Base-by-base conservation (phyloP, 176 grass and related monocot genomes). In the Ampelocalamus luodianensis region DNA sequence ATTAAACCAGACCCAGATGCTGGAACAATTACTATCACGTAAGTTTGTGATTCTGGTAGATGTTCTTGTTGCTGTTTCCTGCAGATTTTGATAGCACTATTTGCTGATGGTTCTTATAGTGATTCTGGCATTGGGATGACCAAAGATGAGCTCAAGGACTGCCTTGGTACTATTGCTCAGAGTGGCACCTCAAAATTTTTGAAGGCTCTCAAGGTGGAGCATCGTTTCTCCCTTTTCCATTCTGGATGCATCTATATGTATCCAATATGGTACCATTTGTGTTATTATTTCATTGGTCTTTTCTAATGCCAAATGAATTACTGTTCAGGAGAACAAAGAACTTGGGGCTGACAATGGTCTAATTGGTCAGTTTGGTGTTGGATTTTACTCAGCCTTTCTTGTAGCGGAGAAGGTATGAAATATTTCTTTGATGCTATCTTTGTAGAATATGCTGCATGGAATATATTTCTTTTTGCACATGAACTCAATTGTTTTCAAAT, bases 101-200 rank as follows among this genome's bases (percentile, higher is more conserved):
- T 54, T 89, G 46, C 18, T 68, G n/a, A 54, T 74, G 55, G 5
- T 29, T 14, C 13, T 73, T 60, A 68, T 20, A 74, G 45, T 74
- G 71, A 98, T 76, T 93, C 80, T 89, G 91, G 96, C 44, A 87
- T 95, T 89, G 96, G 96, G 61, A 98, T 98, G 93, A 98, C 93
- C 34, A 98, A 98, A 80, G 91, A 95, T 53, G 96, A 98, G 18
- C 91, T 98, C 54, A 90, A 92, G 45, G 96, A 98, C 87, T 95
- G 96, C 81, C 96, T 98, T 74, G 96, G 93, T 59, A 95, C 93
- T 80, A 95, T 98, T 66, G 96, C 96, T 6, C 96, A 93, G 82
- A 95, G 96, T 90, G 96, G 96, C 56, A 98, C 96, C 77, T 95
- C 91, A 50, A 98, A 93, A 71, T 98, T 98, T 84, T 87, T 95